Evolutionary conservation across 2,329 filamentous ascomycete species (phyloP), one percentile per base, ranked within the genome.

Genomic region (Aspergillus sergii): DNA sequence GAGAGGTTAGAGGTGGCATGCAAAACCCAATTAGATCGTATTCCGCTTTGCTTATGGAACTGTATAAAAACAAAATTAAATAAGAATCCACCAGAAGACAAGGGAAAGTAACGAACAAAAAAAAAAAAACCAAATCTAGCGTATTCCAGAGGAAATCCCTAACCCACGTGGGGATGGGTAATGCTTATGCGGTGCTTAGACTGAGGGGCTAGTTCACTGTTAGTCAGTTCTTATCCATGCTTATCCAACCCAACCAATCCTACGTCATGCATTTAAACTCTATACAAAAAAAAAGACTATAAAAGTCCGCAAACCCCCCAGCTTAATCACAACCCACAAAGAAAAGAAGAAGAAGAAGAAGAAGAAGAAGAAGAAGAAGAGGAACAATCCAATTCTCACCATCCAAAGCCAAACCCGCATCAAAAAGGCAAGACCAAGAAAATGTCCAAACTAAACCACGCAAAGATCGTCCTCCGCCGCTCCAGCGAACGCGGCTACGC

Each of bases 401-500:
- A 16, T 16, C 34, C 34, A 36, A 7, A 16, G 14, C 34, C 34
- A 6, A 36, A 16, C 16, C 34, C 14, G 1, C 7, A 16, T 16
- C 14, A 36, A 36, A 7, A 36, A 16, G 2, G 16, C 14, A 14
- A 36, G 34, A 36, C 3, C 12, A 36, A 36, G 6, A 16, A 36
- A 23, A 90, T 90, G 87, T 84, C 87, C 60, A 88, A 87, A 76
- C 86, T 91, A 64, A 78, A 83, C 43, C 85, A 90, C 78, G 89
- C 88, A 70, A 91, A 91, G 72, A 90, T 96, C 80, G 86, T 86
- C 43, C 89, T 90, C 59, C 91, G 93, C 67, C 88, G 86, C 63
- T 95, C 91, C 69, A 82, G 84, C 63, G 83, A 86, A 51, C 86
- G 93, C 58, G 93, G 93, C 36, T 90, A 94, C 77, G 86, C 87